Evolutionary conservation across 176 grass and related monocot species (phyloP), one percentile per base, ranked within the genome.

Genomic region (Eragrostis nindensis): DNA sequence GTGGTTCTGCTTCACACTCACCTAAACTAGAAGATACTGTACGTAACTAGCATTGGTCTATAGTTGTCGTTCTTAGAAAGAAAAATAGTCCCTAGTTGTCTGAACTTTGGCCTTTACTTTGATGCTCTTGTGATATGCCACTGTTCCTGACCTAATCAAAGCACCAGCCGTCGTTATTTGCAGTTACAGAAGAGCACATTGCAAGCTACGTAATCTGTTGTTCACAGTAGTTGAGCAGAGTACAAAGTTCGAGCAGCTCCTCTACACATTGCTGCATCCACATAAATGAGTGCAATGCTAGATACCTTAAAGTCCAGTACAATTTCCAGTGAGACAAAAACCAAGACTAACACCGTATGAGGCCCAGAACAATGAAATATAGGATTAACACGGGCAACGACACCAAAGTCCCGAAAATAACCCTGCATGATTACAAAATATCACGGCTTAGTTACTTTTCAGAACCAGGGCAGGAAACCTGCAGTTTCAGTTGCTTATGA

Each of bases 341-440:
- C 52, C 18, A 63, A 39, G 11, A 18, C 1, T 40, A 65, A 50
- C 82, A 95, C 66, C 71, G 74, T 53, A 96, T 69, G 26, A 92
- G 77, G 7, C 85, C 90, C 76, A 96, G 80, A 68, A 64, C 38
- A 56, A 88, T 67, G 48, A 88, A 92, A 13, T 88, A 96, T 22
- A 82, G 79, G 48, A 96, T 78, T 8, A 96, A 3, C 66, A 96
- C 90, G 3, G 93, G 93, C 76, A 92, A 43, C 1, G 93, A 96
- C 62, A 54, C 88, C 55, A 96, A 11, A 3, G 93, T 96, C 81
- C 93, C 93, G 60, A 96, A 92, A 72, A 96, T 92, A 44, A 96
- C 85, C 61, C 93, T 96, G 82, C 82, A 92, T 73, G 15, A 82
- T 73, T 50, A 16, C n/a, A 21, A 8, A 30, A 6, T 7, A 4